Evolutionary conservation across 352 stramenopile species (phyloP).

Genomic region (Salisapilia sapeloensis): DNA sequence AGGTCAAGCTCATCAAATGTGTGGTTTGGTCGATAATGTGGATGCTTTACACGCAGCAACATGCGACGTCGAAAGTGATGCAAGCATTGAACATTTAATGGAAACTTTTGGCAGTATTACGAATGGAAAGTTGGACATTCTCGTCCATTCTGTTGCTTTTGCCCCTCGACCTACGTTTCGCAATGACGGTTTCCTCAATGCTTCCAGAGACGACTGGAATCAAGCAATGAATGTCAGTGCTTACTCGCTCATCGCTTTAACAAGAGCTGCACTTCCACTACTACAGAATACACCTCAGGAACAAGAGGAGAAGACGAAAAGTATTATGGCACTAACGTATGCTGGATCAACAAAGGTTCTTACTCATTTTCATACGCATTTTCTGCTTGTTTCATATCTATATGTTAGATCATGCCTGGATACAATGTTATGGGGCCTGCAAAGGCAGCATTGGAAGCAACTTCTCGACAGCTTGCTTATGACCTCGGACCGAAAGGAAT

Average conservation of each 20-base stretch:
- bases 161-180: conserved; percentile 61
- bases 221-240: conserved; percentile 74
- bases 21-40: conserved; percentile 6
- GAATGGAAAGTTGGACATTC: conserved; percentile 50
- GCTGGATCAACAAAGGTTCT: conserved; percentile 43
- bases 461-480: conserved; percentile 60
- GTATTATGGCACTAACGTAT: conserved; percentile 80
- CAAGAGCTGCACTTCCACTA: conserved; percentile 37
- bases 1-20: conserved; percentile 35
- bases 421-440: conserved; percentile 89
- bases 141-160: conserved; percentile 86
- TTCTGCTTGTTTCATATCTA: conserved; percentile 2
- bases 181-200: conserved; percentile 25
- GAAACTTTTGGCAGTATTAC: conserved; percentile 17
- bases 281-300: conserved; percentile 11
- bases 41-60: conserved; percentile 20
- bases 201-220: conserved; percentile 33
- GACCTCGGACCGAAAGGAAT: conserved; percentile 64
- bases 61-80: conserved; percentile 63
- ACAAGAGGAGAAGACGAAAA: conserved; percentile 1
- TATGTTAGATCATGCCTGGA: conserved; percentile 53
- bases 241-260: conserved; percentile 81
- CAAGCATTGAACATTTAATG: conserved; percentile 32
- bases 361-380: no score
- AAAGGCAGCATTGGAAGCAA: conserved; percentile 81